These are phyloP conservation scores for Akanthomyces uredinophilus DNA, from an alignment of 2,329 filamentous ascomycete genomes.

Conservation along the genomic window DNA sequence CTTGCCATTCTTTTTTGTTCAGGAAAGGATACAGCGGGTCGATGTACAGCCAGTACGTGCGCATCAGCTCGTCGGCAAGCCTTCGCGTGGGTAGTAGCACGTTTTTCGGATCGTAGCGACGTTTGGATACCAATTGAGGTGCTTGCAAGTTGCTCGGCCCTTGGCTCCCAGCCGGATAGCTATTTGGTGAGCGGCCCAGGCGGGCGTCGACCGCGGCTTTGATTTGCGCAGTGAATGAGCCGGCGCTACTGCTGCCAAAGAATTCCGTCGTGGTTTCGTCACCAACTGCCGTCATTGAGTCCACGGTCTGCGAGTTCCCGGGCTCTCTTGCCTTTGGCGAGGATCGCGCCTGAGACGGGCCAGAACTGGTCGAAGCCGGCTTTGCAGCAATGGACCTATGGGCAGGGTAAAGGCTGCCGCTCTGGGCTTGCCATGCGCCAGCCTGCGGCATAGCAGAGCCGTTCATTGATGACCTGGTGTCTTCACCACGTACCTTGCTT, in stretches of 20 bases:
- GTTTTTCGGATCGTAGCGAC: slow-evolving; percentile 21
- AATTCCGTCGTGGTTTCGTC: slow-evolving; percentile 37
- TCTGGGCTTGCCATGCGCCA: neutral
- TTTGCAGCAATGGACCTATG: slow-evolving; percentile 9
- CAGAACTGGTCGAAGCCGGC: neutral
- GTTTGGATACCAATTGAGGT: neutral
- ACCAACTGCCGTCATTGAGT: slow-evolving; percentile 42
- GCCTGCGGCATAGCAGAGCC: neutral
- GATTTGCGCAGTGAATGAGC: slow-evolving; percentile 42
- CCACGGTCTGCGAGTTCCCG: slow-evolving; percentile 30
- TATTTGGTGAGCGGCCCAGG: slow-evolving; percentile 15
- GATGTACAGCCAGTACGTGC: slow-evolving; percentile 42
- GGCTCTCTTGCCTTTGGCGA: neutral
- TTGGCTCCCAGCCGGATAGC: neutral
- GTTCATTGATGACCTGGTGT: neutral
- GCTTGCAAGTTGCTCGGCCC: neutral
- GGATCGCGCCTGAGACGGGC: neutral
- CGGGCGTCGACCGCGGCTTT: slow-evolving; percentile 36
- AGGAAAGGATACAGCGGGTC: slow-evolving; percentile 43
- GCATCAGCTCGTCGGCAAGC: slow-evolving; percentile 40
- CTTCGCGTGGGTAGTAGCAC: slow-evolving; percentile 41
- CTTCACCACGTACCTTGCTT: neutral
- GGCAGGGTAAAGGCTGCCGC: neutral
- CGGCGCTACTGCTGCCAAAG: slow-evolving; percentile 43
- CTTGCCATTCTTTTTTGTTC: slow-evolving; percentile 32